Conservation (phyloP, 1,139 yeast species). For the Nadsonia commutata region DNA sequence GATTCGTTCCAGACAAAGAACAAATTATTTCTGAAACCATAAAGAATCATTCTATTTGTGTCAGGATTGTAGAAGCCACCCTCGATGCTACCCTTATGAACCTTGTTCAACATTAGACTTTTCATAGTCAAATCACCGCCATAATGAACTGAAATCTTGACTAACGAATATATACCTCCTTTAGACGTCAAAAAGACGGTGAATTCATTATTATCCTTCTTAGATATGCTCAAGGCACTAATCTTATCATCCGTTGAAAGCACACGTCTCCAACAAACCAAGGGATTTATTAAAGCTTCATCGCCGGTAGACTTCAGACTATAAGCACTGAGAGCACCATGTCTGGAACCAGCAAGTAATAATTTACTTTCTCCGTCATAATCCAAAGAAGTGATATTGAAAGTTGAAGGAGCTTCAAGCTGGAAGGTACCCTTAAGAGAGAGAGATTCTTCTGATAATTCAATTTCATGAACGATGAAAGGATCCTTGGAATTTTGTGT, state of each 20-base stretch:
- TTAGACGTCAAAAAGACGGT: slow-evolving; percentile 17
- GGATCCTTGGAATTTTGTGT: slow-evolving; percentile 55
- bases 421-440: slow-evolving; percentile 1
- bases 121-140: slow-evolving; percentile 14
- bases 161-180: slow-evolving; percentile 16
- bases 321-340: slow-evolving; percentile 49
- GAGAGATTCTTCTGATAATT: slow-evolving; percentile 12
- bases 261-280: slow-evolving; percentile 34
- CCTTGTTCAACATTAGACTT: slow-evolving; percentile 43
- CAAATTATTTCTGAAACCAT: slow-evolving; percentile 69
- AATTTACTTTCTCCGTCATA: slow-evolving; percentile 27
- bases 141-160: slow-evolving; percentile 3
- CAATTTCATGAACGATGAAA: slow-evolving; percentile 32
- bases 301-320: slow-evolving; percentile 22
- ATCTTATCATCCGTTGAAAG: slow-evolving; percentile 57
- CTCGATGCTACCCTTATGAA: slow-evolving; percentile 66
- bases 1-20: slow-evolving; percentile 81
- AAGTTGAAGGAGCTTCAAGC: slow-evolving; percentile 23
- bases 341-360: slow-evolving; percentile 57
- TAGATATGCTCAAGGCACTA: slow-evolving; percentile 32
- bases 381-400: slow-evolving; percentile 44
- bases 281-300: slow-evolving; percentile 16
- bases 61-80: slow-evolving; percentile 38
- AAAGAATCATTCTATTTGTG: slow-evolving; percentile 39
- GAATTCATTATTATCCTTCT: slow-evolving; percentile 7